Conservation (phyloP, 2,329 filamentous ascomycete species). For the Mycosphaerella sp. region DNA sequence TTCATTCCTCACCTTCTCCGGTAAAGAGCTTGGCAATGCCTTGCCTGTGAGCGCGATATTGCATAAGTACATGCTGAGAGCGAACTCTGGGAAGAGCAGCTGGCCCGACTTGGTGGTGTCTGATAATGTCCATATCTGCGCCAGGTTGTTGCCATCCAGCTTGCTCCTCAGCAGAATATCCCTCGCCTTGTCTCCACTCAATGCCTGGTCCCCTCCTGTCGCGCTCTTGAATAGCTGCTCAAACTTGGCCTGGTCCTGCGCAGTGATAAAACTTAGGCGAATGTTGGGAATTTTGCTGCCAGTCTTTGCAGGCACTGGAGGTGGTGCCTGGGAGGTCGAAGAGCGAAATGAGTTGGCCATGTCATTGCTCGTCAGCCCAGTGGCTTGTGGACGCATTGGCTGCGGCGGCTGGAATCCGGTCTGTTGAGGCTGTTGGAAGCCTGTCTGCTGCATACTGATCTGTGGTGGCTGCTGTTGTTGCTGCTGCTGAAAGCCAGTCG, state of each 20-base stretch:
- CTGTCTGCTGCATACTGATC: constrained; percentile 25
- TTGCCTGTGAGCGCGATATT: constrained; percentile 89
- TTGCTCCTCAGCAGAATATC: constrained; percentile 85
- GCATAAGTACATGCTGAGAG: constrained; percentile 96
- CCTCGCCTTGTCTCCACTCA: constrained; percentile 86
- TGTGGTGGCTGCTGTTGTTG: constrained; percentile 34
- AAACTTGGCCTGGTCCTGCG: constrained; percentile 90
- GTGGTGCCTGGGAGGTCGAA: constrained; percentile 46
- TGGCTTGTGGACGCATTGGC: constrained; percentile 49
- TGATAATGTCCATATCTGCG: constrained; percentile 89
- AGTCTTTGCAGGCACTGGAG: constrained; percentile 56
- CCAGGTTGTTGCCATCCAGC: constrained; percentile 77
- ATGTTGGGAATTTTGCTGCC: constrained; percentile 85
- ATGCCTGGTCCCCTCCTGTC: constrained; percentile 72
- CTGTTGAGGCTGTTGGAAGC: constrained; percentile 42
- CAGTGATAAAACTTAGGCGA: constrained; percentile 90
- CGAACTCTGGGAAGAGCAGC: constrained; percentile 95
- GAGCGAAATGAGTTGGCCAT: constrained; percentile 58
- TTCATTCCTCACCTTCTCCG: constrained; percentile 87
- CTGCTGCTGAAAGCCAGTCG: constrained; percentile 35
- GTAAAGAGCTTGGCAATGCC: constrained; percentile 64
- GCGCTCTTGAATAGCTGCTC: constrained; percentile 97
- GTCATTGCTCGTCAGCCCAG: constrained; percentile 57
- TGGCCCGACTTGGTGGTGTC: constrained; percentile 96
- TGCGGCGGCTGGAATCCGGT: constrained; percentile 28